Conservation (phyloP, 1,139 yeast species). For the Diutina catenulata region DNA sequence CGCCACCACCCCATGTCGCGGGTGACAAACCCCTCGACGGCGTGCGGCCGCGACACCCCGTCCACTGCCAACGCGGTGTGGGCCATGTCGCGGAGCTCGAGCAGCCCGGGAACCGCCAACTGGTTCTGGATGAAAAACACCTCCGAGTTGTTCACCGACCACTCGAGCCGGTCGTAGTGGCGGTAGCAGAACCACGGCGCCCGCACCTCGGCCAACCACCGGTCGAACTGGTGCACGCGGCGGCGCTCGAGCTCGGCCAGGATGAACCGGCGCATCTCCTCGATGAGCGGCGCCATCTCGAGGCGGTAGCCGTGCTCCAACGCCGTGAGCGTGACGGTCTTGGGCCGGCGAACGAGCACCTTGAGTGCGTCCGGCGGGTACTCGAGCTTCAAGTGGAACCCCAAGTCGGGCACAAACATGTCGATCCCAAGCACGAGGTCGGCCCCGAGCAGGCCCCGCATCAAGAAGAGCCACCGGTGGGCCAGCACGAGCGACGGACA, state of each 20-base stretch:
- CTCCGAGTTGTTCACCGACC: conserved; percentile 50
- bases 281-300: background rate
- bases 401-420: background rate
- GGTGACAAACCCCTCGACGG: conserved; percentile 11
- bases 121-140: conserved; percentile 25
- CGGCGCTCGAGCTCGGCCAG: background rate
- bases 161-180: conserved; percentile 63
- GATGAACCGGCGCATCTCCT: background rate
- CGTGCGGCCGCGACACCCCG: too few relatives aligned
- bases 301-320: background rate
- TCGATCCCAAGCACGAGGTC: background rate
- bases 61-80: background rate
- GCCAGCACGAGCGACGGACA: background rate
- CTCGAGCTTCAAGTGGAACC: background rate
- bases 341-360: background rate
- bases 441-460: background rate
- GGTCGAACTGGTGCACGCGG: conserved; percentile 6
- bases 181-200: conserved; percentile 46
- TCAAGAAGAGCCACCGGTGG: conserved; percentile 1
- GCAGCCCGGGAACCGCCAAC: conserved; percentile 16
- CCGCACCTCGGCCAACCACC: conserved; percentile 13
- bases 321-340: background rate
- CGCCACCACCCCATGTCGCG: conserved; percentile 5
- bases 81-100: conserved; percentile 48
- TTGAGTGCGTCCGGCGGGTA: background rate